Conservation (phyloP, 2,329 filamentous ascomycete species). For the Corniculantispora saksenae region DNA sequence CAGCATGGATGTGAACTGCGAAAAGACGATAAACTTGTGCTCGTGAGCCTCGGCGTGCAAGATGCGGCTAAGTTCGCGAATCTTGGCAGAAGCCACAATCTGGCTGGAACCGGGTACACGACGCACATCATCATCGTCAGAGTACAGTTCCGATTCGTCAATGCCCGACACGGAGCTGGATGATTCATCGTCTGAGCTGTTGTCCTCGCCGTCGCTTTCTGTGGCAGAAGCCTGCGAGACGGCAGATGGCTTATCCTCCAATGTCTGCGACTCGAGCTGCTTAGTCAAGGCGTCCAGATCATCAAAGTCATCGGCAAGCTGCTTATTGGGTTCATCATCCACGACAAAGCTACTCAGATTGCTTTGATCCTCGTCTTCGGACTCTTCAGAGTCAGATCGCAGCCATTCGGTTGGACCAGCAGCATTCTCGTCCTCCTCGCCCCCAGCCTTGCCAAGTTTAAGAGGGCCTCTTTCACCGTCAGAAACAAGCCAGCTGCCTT, state of each 20-base stretch:
- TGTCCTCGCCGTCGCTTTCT: background rate
- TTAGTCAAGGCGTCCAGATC: constrained; percentile 40
- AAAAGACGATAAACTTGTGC: constrained; percentile 98
- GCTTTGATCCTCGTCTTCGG: constrained; percentile 56
- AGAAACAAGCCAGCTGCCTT: constrained; percentile 78
- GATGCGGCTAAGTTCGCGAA: constrained; percentile 79
- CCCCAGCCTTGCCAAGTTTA: constrained; percentile 75
- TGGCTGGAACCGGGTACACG: constrained; percentile 40
- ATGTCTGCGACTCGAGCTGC: constrained; percentile 39
- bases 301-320: constrained; percentile 30
- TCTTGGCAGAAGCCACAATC: constrained; percentile 81
- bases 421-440: constrained; percentile 81
- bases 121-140: constrained; percentile 41
- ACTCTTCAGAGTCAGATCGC: constrained; percentile 64
- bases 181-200: constrained; percentile 2
- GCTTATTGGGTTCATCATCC: constrained; percentile 47
- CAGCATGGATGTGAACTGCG: constrained; percentile 97
- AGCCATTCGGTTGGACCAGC: constrained; percentile 84
- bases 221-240: constrained; percentile 19
- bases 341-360: constrained; percentile 58
- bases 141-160: constrained; percentile 44
- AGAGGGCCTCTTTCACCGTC: constrained; percentile 62
- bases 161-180: constrained; percentile 32
- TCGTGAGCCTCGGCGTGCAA: constrained; percentile 74
- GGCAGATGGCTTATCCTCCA: constrained; percentile 30